Base-by-base conservation (phyloP, 257 asterid genomes). In the Dorcoceras hygrometricum region DNA sequence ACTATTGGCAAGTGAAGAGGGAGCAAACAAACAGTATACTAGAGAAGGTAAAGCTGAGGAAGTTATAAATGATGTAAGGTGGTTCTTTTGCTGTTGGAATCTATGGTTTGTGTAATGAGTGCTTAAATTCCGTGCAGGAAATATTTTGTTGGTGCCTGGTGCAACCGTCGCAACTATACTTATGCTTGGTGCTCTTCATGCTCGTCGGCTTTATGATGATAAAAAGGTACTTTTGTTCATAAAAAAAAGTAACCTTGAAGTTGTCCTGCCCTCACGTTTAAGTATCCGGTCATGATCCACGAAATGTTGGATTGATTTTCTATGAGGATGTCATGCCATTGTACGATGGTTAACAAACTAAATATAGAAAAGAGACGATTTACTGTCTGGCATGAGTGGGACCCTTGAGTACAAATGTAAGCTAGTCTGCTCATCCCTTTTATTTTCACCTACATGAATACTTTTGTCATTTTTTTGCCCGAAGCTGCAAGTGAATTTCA, bases 111-210 rank as follows among this genome's bases (percentile, higher is more conserved):
- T 14, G 6, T 57, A 22, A 28, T 63, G 34, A 60, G 63, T 32
- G 48, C 31, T 70, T 51, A 16, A 57, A 68, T 62, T 57, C 16
- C 74, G 62, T 68, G 83, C 86, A 87, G 97, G 95, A 66, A 81
- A 83, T 69, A 69, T 74, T 58, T 82, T 88, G 74, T 76, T 87
- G 67, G 78, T 90, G 72, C 96, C 98, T 68, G 98, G 96, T 69
- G 97, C 98, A 55, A 93, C 99, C n/a, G 79, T 77, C 57, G 97
- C 95, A 64, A 86, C 96, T 28, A 81, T 93, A 76, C 81, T 90
- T 66, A 93, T 93, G 97, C 99, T 93, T 66, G 99, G 99, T 63
- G 91, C 95, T 65, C 95, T 93, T 67, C 99, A 93, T 76, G 83
- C 85, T 63, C 96, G 99, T 56, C 91, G 97, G 75, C 78, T 93